A percentile compares a stretch with the other conserved stretches of the same genome.
Conservation (phyloP, 2,329 filamentous ascomycete species). For the Fusarium sp. region DNA sequence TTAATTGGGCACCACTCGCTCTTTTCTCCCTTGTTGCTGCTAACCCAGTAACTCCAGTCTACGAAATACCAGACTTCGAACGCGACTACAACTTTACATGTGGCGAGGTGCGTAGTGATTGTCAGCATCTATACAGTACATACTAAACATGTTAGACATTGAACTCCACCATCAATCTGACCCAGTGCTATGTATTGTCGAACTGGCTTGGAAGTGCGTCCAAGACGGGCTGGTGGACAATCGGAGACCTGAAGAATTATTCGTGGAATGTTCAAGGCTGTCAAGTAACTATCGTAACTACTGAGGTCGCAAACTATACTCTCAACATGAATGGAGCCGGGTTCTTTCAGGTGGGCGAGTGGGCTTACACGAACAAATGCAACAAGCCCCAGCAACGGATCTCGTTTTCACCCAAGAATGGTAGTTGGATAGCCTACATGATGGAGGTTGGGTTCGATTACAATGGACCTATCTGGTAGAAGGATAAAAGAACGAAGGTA, state of each 20-base stretch:
- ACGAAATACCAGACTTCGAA: neutral
- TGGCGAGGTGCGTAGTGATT: neutral
- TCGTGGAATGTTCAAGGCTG: neutral
- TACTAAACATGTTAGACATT: neutral
- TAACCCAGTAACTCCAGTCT: neutral
- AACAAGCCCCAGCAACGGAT: neutral
- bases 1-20: neutral
- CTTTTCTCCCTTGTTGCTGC: constrained; percentile 4
- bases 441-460: constrained; percentile 4
- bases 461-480: neutral
- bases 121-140: neutral
- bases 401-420: neutral
- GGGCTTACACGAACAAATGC: neutral
- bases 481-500: neutral
- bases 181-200: neutral
- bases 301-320: neutral
- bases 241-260: neutral
- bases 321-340: neutral
- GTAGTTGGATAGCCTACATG: constrained; percentile 13
- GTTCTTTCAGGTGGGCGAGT: neutral
- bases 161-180: neutral
- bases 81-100: constrained; percentile 15
- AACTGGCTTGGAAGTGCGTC: neutral
- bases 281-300: neutral
- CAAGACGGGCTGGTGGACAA: neutral